These are phyloP conservation scores for Pueraria montana DNA, from an alignment of 306 rosid species.

Conservation along the genomic window DNA sequence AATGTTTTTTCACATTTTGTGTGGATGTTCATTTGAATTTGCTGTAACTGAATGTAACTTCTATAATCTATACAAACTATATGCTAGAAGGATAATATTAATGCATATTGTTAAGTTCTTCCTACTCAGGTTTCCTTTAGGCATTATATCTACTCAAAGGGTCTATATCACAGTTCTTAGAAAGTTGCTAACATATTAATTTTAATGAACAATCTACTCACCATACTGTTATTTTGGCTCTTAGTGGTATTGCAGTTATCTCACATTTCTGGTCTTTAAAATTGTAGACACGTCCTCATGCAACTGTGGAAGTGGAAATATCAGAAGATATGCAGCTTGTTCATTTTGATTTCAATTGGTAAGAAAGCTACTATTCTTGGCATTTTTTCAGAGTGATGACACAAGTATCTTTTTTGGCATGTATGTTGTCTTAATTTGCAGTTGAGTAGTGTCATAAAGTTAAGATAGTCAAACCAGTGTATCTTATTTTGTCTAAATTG, in stretches of 20 bases:
- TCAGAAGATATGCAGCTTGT: too few relatives aligned
- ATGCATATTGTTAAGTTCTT: constrained; percentile 12
- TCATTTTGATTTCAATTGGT: constrained; percentile 99
- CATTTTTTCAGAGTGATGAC: neutral
- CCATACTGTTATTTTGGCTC: constrained; percentile 24
- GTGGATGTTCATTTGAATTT: too few relatives aligned
- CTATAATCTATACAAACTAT: too few relatives aligned
- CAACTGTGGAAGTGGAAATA: too few relatives aligned
- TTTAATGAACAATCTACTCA: constrained; percentile 23
- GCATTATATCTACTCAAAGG: constrained; percentile 22
- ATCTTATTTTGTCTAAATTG: too few relatives aligned
- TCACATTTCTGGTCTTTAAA: constrained; percentile 41
- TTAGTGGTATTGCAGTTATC: constrained; percentile 19
- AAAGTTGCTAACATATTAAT: neutral
- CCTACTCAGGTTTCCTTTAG: constrained; percentile 13
- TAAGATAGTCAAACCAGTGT: too few relatives aligned
- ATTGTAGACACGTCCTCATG: constrained; percentile 94
- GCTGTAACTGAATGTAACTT: too few relatives aligned
- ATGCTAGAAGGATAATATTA: constrained; percentile 13
- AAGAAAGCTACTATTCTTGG: constrained; percentile 24
- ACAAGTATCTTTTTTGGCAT: constrained; percentile 5
- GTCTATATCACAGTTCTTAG: neutral
- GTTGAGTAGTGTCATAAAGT: too few relatives aligned
- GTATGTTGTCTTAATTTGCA: too few relatives aligned
- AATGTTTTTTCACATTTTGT: too few relatives aligned